Percentiles rank a stretch among this genome's conserved stretches.
Conservation (phyloP, 2,329 filamentous ascomycete species). For the Penicillium palitans region DNA sequence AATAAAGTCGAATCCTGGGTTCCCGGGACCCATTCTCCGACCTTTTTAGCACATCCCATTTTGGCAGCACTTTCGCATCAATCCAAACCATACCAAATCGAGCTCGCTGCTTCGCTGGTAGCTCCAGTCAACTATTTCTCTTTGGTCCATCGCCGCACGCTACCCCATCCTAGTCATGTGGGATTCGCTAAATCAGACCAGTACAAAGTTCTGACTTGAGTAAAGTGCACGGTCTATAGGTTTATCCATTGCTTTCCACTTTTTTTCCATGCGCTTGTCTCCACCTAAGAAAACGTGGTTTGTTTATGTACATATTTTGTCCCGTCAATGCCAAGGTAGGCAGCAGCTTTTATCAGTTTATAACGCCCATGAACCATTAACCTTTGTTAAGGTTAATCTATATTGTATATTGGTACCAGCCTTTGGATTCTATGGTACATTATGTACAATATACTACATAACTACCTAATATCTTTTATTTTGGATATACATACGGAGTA, state of each 20-base stretch:
- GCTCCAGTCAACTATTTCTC: not conserved
- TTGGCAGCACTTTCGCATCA: not conserved
- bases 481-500: not conserved
- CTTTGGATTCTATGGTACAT: not conserved
- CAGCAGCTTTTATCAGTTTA: not conserved
- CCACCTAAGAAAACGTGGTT: not conserved
- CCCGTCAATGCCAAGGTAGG: not conserved
- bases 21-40: not conserved
- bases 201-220: not conserved
- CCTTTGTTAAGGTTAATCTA: not conserved
- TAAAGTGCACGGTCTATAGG: not conserved
- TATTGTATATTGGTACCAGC: not conserved
- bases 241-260: not conserved
- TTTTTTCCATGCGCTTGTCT: not conserved
- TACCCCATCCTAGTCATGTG: not conserved
- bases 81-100: not conserved
- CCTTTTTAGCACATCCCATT: not conserved
- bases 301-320: not conserved
- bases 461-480: not conserved
- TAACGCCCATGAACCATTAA: not conserved
- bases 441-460: not conserved
- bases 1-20: not conserved
- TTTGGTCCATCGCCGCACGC: not conserved
- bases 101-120: not conserved
- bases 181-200: no score